These are phyloP conservation scores for Amaranthus tricolor DNA, from an alignment of 179 eudicot species.

Conservation along the genomic window DNA sequence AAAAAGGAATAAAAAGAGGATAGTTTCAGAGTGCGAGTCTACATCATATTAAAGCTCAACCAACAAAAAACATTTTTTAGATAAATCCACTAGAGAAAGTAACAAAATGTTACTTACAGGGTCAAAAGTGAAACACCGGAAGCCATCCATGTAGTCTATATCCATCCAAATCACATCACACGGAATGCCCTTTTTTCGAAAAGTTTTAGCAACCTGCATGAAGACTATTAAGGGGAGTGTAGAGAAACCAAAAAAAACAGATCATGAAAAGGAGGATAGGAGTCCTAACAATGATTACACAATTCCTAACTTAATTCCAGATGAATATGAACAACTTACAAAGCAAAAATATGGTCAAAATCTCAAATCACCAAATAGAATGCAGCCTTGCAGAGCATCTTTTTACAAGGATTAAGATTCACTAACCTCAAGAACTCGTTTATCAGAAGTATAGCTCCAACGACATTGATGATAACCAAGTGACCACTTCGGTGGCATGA, in stretches of 20 bases:
- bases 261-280: not conserved
- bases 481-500: slow-evolving; percentile 99
- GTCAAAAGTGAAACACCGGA: slow-evolving; percentile 96
- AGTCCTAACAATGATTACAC: slow-evolving; percentile 7
- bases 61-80: not conserved
- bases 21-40: not conserved
- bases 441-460: slow-evolving; percentile 85
- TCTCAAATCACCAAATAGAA: not conserved
- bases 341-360: not conserved
- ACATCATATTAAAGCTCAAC: not conserved
- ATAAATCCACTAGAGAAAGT: not conserved
- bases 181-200: slow-evolving; percentile 81
- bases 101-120: slow-evolving; percentile 41
- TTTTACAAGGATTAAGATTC: not conserved
- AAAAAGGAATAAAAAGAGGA: not conserved
- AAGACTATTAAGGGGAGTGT: not conserved
- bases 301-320: not conserved
- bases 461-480: slow-evolving; percentile 96
- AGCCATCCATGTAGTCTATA: slow-evolving; percentile 98
- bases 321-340: not conserved
- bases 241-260: not conserved
- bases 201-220: slow-evolving; percentile 83
- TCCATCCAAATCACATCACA: slow-evolving; percentile 99
- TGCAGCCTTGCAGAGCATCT: not conserved
- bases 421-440: slow-evolving; percentile 87